Evolutionary conservation across 306 rosid genomes (phyloP).

Genomic region (peach (Prunus persica)): DNA sequence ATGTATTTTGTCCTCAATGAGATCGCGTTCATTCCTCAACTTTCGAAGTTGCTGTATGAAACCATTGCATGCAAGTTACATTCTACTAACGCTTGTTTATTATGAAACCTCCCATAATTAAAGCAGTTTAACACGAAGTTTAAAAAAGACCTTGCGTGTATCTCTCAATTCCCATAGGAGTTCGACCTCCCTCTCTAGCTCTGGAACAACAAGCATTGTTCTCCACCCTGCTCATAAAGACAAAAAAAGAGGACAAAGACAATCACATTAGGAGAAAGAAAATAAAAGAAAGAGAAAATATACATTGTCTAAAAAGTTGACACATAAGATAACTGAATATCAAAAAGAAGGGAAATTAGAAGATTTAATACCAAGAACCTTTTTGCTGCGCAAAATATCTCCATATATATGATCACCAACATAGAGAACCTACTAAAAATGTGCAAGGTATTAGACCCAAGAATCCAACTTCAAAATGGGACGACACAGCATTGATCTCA

Average conservation of each 20-base stretch:
- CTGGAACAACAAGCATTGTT: constrained; percentile 99
- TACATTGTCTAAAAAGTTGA: not conserved
- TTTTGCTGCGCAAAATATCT: constrained; percentile 94
- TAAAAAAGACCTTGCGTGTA: constrained; percentile 68
- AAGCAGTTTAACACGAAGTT: not conserved
- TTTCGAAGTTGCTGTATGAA: constrained; percentile 64
- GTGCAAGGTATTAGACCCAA: not conserved
- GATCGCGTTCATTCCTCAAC: constrained; percentile 75
- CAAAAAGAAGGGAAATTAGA: constrained; percentile 14
- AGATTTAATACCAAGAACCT: constrained; percentile 77
- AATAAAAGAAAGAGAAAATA: not conserved
- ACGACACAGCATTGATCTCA: constrained; percentile 13
- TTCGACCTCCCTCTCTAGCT: constrained; percentile 87
- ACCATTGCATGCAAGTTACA: not conserved
- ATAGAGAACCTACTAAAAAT: constrained; percentile 72
- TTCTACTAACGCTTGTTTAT: not conserved
- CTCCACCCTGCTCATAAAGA: constrained; percentile 77
- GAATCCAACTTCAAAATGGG: constrained; percentile 1
- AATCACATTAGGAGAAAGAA: not conserved
- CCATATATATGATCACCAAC: constrained; percentile 99
- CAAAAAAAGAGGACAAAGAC: not conserved
- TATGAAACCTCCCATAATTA: not conserved
- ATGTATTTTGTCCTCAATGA: constrained; percentile 81
- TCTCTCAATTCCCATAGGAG: constrained; percentile 79
- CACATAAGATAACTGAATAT: not conserved